Conservation (phyloP, 805 yeast genomes). For the Wilhelminamyces savonicus region DNA sequence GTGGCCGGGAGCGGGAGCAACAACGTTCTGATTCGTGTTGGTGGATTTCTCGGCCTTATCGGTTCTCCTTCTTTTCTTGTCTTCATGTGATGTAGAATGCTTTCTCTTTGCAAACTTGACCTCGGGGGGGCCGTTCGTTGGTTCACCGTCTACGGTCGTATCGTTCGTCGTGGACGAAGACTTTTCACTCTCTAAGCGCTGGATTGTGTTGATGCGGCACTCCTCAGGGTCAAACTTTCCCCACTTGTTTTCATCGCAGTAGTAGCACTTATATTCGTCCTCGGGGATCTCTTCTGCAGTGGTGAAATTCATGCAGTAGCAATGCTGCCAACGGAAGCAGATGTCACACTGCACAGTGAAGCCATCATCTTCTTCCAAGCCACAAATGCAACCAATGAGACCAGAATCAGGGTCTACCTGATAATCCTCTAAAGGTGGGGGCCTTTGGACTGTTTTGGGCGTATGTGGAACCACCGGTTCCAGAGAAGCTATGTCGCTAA, state of each 20-base stretch:
- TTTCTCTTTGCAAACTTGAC: too few species aligned
- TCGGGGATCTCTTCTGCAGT: constrained; percentile 77
- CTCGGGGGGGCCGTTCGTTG: too few species aligned
- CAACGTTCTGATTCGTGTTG: too few species aligned
- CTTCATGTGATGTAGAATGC: constrained; percentile 21
- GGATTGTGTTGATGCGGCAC: constrained; percentile 25
- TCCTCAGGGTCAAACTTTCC: constrained; percentile 35
- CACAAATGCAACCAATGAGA: constrained; percentile 84
- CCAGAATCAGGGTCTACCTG: constrained; percentile 80
- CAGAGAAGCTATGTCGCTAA: neutral
- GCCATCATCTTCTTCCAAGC: constrained; percentile 82
- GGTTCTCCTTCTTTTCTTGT: constrained; percentile 20
- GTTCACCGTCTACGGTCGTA: too few species aligned
- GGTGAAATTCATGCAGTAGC: constrained; percentile 76
- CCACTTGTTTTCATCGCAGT: constrained; percentile 51
- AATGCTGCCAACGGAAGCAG: constrained; percentile 94
- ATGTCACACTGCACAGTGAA: constrained; percentile 91
- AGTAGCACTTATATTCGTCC: constrained; percentile 65
- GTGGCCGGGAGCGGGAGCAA: too few species aligned
- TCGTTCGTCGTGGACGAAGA: constrained; percentile 4
- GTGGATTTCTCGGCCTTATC: constrained; percentile 7
- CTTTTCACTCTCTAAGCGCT: constrained; percentile 18
- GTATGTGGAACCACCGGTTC: constrained; percentile 2
- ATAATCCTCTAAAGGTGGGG: constrained; percentile 39
- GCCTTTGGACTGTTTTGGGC: neutral